These are phyloP conservation scores for Penicillium daleae DNA, from an alignment of 495 filamentous ascomycete species.

Conservation along the genomic window DNA sequence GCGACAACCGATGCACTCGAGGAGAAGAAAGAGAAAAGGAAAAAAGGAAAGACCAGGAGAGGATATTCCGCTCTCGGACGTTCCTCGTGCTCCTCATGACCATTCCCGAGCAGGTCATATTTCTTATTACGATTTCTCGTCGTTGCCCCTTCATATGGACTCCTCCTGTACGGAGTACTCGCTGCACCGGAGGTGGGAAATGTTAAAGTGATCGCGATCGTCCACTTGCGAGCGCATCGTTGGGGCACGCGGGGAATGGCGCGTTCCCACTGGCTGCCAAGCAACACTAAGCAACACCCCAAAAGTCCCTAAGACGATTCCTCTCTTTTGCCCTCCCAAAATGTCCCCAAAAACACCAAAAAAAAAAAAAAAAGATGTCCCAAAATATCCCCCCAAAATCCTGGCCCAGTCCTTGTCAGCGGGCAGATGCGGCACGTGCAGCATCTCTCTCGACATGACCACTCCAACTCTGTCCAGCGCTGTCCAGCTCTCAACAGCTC, in stretches of 20 bases:
- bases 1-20: no score
- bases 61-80: neutral
- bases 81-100: neutral
- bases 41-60: neutral
- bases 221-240: constrained; percentile 12
- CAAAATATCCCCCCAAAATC: no score
- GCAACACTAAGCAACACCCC: constrained; percentile 1
- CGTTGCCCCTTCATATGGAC: no score
- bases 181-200: no score
- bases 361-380: no score
- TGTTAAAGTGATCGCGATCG: no score
- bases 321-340: neutral
- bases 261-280: constrained; percentile 26
- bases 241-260: constrained; percentile 17
- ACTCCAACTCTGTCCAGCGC: neutral
- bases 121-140: no score
- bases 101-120: no score
- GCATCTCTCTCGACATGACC: neutral
- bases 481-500: neutral
- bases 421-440: constrained; percentile 8
- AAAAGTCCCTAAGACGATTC: neutral
- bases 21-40: neutral
- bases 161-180: no score
- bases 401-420: neutral
- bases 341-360: no score